Evolutionary conservation across 2,329 filamentous ascomycete species (phyloP), one percentile per base, ranked within the genome.

Genomic region (Trichoderma afroharzianum): DNA sequence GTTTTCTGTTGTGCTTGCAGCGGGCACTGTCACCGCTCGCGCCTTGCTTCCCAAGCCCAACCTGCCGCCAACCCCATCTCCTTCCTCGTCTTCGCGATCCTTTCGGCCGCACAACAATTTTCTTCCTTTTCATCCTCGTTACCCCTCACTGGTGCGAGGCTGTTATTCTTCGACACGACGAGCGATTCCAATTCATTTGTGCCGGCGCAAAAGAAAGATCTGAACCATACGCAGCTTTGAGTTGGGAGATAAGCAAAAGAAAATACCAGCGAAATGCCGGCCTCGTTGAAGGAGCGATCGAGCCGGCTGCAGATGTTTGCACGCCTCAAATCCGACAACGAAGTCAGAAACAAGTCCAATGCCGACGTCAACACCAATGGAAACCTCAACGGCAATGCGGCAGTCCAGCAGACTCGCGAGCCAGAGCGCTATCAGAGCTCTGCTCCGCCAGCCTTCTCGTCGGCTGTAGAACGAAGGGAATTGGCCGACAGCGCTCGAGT

Each of bases 401-500:
- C 74, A 33, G 73, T 53, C 30, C 75, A 71, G 14, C 71, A 67
- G n/a, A 53, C 18, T 64, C 76, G 75, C 57, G 68, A 71, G 24
- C 73, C 70, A 21, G 69, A 70, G 76, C 73, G 68, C 74, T 75
- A 28, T 64, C 73, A 53, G 77, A 76, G 57, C 70, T 73, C 36
- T 72, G 66, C 72, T n/a, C 74, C 71, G 14, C 74, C 71, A 21
- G 50, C 43, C 4, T 24, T 66, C 55, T 72, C 70, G 47, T 72
- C 72, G 26, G 74, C 70, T 28, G 75, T 74, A n/a, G 74, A 74
- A 32, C 76, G 77, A 24, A 79, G 79, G 36, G 73, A 76, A n/a
- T 71, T 77, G 36, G 77, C 79, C 47, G 79, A 82, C 68, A 76
- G 80, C 57, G 78, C 80, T 59, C 81, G 79, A 71, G 76, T 83